Evolutionary conservation across 1,284 basidiomycete species (phyloP), one percentile per base, ranked within the genome.

Genomic region (Cutaneotrichosporon sp.): DNA sequence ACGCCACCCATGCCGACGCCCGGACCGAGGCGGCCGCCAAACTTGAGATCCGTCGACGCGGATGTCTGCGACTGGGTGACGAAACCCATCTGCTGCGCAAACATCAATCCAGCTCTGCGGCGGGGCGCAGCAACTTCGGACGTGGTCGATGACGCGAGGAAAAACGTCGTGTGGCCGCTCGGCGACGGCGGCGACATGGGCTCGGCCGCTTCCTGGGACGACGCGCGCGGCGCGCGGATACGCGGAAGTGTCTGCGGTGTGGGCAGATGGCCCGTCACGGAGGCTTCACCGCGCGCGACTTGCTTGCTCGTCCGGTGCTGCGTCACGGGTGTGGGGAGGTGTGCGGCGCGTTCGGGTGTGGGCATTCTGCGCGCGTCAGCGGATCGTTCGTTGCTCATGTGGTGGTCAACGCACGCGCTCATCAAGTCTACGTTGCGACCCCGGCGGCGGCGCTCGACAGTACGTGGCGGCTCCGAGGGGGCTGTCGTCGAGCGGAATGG

Each of bases 221-320:
- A 30, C 26, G 10, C 26, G 26, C 26, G 26, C 26, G n/a, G n/a
- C 14, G 48, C 39, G 12, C 62, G 62, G 46, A 64, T 60, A 15
- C 66, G 77, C 15, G 81, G 81, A 8, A 70, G 79, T 9, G 77
- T 79, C 15, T 85, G 83, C 77, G 78, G 77, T 4, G 74, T 70
- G 14, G 84, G 83, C 2, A 78, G 77, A 35, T 54, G 47, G 9
- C 18, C 8, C 5, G 21, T 20, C 7, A 18, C 36, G 36, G 17
- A 14, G 4, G 14, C 36, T 14, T 37, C 36, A 14, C 14, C 36
- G 36, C 17, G 36, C 36, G 13, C 17, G 7, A 10, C 20, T 17
- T 41, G 39, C 17, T 41, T 41, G 13, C 39, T 23, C 21, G 5
- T 14, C 2, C 67, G 60, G 20, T 63, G 65, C 17, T 63, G 56